Conservation (phyloP, 495 filamentous ascomycete genomes). For the Penicillium fimorum region DNA sequence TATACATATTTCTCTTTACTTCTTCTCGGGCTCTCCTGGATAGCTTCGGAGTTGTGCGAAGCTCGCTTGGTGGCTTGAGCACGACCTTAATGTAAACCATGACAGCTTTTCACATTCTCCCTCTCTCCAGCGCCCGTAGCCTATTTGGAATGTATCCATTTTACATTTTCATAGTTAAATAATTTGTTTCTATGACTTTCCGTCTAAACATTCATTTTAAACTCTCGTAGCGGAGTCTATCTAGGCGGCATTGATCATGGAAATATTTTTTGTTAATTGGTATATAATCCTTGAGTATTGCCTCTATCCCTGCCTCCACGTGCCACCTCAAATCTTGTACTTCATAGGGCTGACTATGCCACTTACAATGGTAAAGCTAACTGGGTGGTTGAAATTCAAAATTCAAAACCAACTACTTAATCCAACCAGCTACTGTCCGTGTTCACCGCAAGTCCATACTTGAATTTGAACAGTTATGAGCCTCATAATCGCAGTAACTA, state of each 20-base stretch:
- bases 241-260: background rate
- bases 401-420: background rate
- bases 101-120: slow-evolving; percentile 37
- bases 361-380: background rate
- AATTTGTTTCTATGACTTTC: slow-evolving; percentile 11
- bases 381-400: background rate
- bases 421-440: too few species aligned
- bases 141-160: slow-evolving; percentile 29
- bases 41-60: slow-evolving; percentile 46
- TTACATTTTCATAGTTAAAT: slow-evolving; percentile 14
- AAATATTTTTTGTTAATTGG: too few species aligned
- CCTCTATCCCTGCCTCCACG: background rate
- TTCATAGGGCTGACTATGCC: slow-evolving; percentile 8
- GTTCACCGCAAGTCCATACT: background rate
- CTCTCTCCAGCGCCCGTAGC: slow-evolving; percentile 32
- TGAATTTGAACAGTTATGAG: background rate
- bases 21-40: slow-evolving; percentile 38
- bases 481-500: background rate
- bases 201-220: background rate
- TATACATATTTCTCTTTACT: slow-evolving; percentile 30
- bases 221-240: background rate
- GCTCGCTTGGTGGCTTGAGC: slow-evolving; percentile 44
- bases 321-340: background rate
- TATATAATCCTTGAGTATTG: background rate
- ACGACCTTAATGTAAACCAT: slow-evolving; percentile 51